Conservation (phyloP, 2,329 filamentous ascomycete genomes). For the Sphaerostilbella broomeana region DNA sequence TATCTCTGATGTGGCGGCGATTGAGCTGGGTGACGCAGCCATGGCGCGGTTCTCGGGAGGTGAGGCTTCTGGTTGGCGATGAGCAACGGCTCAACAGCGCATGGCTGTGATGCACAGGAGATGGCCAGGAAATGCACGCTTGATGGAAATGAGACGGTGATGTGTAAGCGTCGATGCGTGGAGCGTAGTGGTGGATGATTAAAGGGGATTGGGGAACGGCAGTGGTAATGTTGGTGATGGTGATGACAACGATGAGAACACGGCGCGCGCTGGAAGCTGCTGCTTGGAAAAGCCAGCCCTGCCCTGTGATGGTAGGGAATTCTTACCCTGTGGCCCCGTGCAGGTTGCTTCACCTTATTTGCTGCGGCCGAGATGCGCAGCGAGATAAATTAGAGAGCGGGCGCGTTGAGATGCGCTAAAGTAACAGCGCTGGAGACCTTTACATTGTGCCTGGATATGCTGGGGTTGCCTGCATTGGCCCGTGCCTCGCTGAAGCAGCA, state of each 20-base stretch:
- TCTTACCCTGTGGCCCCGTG: too few species aligned
- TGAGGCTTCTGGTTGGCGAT: slow-evolving; percentile 10
- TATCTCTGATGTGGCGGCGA: slow-evolving; percentile 37
- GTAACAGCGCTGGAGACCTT: too few species aligned
- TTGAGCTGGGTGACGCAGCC: slow-evolving; percentile 36
- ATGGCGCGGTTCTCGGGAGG: slow-evolving; percentile 21
- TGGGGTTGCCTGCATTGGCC: slow-evolving; percentile 1
- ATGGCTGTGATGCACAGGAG: slow-evolving; percentile 12
- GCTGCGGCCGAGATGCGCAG: too few species aligned
- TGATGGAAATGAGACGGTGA: slow-evolving; percentile 1
- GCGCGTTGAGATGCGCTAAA: slow-evolving; percentile 4
- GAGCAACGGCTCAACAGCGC: slow-evolving; percentile 14
- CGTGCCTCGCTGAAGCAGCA: too few species aligned
- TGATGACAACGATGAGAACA: too few species aligned
- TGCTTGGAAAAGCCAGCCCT: too few species aligned
- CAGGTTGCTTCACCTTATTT: too few species aligned
- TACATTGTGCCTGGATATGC: too few species aligned
- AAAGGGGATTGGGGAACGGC: slow-evolving; percentile 1
- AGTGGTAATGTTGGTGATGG: background rate
- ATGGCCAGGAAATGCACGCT: slow-evolving; percentile 1
- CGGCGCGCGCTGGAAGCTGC: too few species aligned
- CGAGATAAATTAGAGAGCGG: too few species aligned
- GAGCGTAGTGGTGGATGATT: slow-evolving; percentile 1
- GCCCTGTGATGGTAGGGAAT: too few species aligned
- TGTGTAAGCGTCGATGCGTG: background rate